Evolutionary conservation across 2,329 filamentous ascomycete species (phyloP).

Genomic region (Cladophialophora immunda): DNA sequence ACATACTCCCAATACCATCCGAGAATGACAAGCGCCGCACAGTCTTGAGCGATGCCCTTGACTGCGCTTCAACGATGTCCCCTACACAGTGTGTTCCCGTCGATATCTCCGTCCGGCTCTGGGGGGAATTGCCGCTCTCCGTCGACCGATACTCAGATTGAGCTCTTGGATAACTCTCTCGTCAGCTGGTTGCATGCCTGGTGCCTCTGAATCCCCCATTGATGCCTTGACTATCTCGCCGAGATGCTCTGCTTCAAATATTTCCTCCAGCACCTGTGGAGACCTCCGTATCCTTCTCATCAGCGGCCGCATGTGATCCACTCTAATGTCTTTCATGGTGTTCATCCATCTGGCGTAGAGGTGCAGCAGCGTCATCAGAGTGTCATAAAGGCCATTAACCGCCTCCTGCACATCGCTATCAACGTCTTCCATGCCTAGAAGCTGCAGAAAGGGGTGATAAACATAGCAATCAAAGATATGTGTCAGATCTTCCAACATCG

Average conservation of each 20-base stretch:
- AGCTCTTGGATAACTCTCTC: slow-evolving; percentile 22
- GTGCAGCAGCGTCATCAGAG: slow-evolving; percentile 29
- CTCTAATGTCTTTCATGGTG: slow-evolving; percentile 30
- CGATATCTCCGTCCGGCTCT: slow-evolving; percentile 26
- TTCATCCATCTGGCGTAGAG: slow-evolving; percentile 37
- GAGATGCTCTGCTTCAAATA: slow-evolving; percentile 27
- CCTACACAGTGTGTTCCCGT: slow-evolving; percentile 30
- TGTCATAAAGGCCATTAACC: slow-evolving; percentile 33
- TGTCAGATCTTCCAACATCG: slow-evolving; percentile 26
- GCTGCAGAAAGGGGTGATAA: slow-evolving; percentile 35
- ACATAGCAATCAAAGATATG: slow-evolving; percentile 37
- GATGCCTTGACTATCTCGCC: slow-evolving; percentile 23
- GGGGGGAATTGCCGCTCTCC: slow-evolving; percentile 14
- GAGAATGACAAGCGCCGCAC: not conserved
- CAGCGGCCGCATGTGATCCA: slow-evolving; percentile 32
- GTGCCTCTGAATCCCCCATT: slow-evolving; percentile 14
- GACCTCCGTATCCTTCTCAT: slow-evolving; percentile 28
- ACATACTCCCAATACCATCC: not conserved
- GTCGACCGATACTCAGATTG: slow-evolving; percentile 16
- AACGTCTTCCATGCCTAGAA: slow-evolving; percentile 9
- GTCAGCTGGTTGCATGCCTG: slow-evolving; percentile 26
- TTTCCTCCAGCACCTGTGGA: slow-evolving; percentile 26
- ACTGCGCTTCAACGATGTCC: not conserved
- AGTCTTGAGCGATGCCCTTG: not conserved
- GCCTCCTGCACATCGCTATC: slow-evolving; percentile 15